Base-by-base conservation (phyloP, 2,329 filamentous ascomycete genomes). In the Aspergillus piperis region DNA sequence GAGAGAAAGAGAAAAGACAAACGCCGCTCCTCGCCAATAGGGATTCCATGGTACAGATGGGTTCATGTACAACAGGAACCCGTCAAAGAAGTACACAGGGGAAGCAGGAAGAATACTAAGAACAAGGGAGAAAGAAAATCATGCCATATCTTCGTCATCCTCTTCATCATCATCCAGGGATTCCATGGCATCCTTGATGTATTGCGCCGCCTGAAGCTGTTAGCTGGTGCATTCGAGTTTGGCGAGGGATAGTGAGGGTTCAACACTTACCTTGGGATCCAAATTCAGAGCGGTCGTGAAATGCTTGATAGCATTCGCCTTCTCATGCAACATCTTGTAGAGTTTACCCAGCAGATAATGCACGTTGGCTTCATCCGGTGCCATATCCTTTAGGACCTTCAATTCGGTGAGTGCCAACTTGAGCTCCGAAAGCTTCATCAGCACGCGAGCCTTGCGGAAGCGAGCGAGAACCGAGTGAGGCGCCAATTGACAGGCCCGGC, bases 101-200 rank as follows among this genome's bases (percentile, higher is more conserved):
- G 38, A 50, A 64, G 65, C 68, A 65, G 64, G 54, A 59, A 50
- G 55, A 51, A 62, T 62, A 59, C 39, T 55, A 54, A 63, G 41
- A 64, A 49, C 62, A 62, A 57, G 54, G 50, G 51, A 41, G 62
- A 60, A 64, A 56, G 52, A 54, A 61, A 55, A 61, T 77, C 62
- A 80, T 60, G 78, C 77, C 69, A 81, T 81, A 61, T 81, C 79
- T 47, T 82, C 81, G 62, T 80, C 80, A 55, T 90, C 87, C 59
- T 88, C 85, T 60, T 90, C 87, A 15, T 83, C 82, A 21, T 85
- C 84, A 62, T 96, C 92, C 60, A 98, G 84, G 68, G 88, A 89
- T 80, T 98, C 94, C 80, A 99, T 97, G 17, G 92, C 92, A 74
- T 96, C 92, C 78, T 98, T 99, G 77, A 99, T 97, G 75, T 92